Conservation (phyloP, 2,329 filamentous ascomycete species). For the Sclerotiophoma versabilis region DNA sequence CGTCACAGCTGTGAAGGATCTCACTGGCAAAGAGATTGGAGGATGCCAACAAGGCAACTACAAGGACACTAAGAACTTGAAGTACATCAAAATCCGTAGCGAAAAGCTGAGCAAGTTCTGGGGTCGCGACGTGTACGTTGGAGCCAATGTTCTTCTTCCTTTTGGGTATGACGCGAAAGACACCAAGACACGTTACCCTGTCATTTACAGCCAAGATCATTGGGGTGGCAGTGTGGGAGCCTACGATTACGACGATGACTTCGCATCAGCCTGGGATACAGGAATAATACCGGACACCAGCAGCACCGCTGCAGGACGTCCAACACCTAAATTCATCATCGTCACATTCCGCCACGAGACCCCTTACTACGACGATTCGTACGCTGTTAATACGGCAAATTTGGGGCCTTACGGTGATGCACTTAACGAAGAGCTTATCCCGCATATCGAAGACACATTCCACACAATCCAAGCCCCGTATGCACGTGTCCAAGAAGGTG, state of each 20-base stretch:
- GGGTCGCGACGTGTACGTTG: constrained; percentile 48
- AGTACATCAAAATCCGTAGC: constrained; percentile 50
- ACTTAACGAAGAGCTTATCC: constrained; percentile 51
- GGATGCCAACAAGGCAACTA: constrained; percentile 52
- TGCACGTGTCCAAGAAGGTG: constrained; percentile 49
- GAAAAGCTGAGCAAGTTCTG: constrained; percentile 47
- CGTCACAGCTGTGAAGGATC: constrained; percentile 28
- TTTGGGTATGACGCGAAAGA: constrained; percentile 44
- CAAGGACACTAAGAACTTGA: constrained; percentile 41
- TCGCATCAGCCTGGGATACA: constrained; percentile 39
- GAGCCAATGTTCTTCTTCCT: constrained; percentile 47
- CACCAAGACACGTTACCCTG: constrained; percentile 42
- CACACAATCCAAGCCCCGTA: constrained; percentile 47
- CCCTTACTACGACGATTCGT: constrained; percentile 51
- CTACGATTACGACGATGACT: constrained; percentile 30
- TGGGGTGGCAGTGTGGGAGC: constrained; percentile 38
- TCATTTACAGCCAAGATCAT: constrained; percentile 48
- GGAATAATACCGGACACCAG: constrained; percentile 41
- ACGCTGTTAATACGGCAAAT: constrained; percentile 51
- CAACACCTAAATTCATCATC: constrained; percentile 47
- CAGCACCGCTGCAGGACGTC: constrained; percentile 32
- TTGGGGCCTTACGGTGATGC: constrained; percentile 51
- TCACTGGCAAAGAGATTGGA: constrained; percentile 47
- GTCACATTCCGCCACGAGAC: constrained; percentile 50
- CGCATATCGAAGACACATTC: constrained; percentile 44